Percentiles rank a stretch among this genome's conserved stretches.
These are phyloP conservation scores for Didymella sp. DNA, from an alignment of 2,329 filamentous ascomycete genomes.

Conservation along the genomic window DNA sequence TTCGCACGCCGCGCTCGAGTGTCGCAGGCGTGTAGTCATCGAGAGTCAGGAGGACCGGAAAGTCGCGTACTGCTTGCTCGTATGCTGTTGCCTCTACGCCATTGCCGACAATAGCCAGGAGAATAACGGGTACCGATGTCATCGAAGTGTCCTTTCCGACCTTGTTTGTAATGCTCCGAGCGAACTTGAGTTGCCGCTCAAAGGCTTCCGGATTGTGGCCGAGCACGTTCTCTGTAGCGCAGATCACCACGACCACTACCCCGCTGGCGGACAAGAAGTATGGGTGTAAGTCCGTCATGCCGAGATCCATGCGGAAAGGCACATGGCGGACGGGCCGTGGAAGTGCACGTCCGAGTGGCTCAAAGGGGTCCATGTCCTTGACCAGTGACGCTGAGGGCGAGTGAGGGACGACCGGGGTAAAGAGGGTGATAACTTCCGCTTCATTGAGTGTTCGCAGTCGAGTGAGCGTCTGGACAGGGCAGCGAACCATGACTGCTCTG, in stretches of 20 bases:
- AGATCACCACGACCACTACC: conserved; percentile 66
- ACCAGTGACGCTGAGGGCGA: conserved; percentile 41
- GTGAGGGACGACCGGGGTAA: conserved; percentile 63
- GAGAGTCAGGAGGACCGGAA: conserved; percentile 38
- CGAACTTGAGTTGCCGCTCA: conserved; percentile 43
- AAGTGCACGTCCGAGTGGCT: conserved; percentile 70
- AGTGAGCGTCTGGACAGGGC: conserved; percentile 31
- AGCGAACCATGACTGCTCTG: conserved; percentile 35
- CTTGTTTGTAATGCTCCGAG: conserved; percentile 29
- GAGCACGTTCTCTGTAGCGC: conserved; percentile 39
- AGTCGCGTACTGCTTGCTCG: conserved; percentile 32
- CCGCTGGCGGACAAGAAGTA: conserved; percentile 68
- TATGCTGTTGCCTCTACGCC: conserved; percentile 23
- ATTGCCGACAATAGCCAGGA: conserved; percentile 37
- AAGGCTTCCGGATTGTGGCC: conserved; percentile 32
- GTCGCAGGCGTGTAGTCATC: conserved; percentile 41
- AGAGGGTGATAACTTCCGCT: conserved; percentile 53
- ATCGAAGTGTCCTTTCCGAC: conserved; percentile 25
- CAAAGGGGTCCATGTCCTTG: conserved; percentile 70
- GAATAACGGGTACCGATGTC: conserved; percentile 31
- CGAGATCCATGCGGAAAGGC: conserved; percentile 69
- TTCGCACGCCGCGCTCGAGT: conserved; percentile 32
- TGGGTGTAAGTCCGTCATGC: conserved; percentile 69
- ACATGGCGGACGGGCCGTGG: conserved; percentile 71
- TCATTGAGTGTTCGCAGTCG: conserved; percentile 47